Evolutionary conservation across 1,284 basidiomycete genomes (phyloP).

Genomic region (Sporisorium iseilematis-ciliati): DNA sequence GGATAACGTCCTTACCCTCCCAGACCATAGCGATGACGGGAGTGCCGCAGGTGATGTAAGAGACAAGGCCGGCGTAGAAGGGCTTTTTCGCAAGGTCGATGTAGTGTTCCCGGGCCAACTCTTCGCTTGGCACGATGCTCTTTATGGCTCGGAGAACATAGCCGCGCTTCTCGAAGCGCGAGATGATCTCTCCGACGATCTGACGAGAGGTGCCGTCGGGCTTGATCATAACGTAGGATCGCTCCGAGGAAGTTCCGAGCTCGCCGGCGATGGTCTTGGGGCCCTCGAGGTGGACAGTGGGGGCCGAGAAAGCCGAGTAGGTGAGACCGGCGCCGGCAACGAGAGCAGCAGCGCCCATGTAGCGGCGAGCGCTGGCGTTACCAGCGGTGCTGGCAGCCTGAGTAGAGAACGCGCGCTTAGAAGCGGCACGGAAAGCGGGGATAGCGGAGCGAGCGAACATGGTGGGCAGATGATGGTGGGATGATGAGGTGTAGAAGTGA

Average conservation of each 20-base stretch:
- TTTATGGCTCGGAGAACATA: constrained; percentile 48
- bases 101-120: constrained; percentile 65
- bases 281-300: constrained; percentile 68
- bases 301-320: constrained; percentile 42
- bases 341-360: constrained; percentile 49
- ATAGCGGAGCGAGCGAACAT: constrained; percentile 53
- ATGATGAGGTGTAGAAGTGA: neutral
- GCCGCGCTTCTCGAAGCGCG: constrained; percentile 61
- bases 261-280: constrained; percentile 72
- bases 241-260: constrained; percentile 71
- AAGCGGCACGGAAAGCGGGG: constrained; percentile 46
- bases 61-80: constrained; percentile 60
- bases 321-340: constrained; percentile 50
- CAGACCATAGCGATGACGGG: constrained; percentile 67
- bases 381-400: constrained; percentile 37
- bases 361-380: constrained; percentile 39
- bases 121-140: constrained; percentile 31
- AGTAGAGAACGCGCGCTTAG: constrained; percentile 52
- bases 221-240: constrained; percentile 72
- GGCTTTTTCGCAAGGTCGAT: constrained; percentile 62
- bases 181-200: constrained; percentile 65
- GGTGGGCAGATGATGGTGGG: constrained; percentile 12
- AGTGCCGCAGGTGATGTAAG: constrained; percentile 64
- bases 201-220: constrained; percentile 64
- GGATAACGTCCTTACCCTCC: constrained; percentile 68